Base-by-base conservation (phyloP, 352 stramenopile species). In the Phytophthora hibernalis region DNA sequence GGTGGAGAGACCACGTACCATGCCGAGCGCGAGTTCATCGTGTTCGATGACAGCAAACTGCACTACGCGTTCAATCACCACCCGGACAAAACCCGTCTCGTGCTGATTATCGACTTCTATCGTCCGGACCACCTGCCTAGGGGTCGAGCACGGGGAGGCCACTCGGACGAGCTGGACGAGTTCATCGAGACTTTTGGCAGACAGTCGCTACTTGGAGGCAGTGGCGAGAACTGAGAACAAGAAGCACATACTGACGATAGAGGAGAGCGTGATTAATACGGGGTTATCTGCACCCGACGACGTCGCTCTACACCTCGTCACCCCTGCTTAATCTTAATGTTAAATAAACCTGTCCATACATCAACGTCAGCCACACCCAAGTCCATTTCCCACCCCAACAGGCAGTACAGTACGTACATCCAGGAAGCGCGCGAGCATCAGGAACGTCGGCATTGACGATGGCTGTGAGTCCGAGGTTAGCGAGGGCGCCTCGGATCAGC, bases 381-480 rank as follows among this genome's bases (percentile, higher is more conserved):
- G 16, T n/a, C 7, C 33, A 40, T 35, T 43, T 18, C 38, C 21
- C 24, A 21, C 38, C 20, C 40, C 48, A 21, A 33, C 30, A 15
- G 31, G 10, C 56, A 42, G 6, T 33, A 90, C 56, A 42, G 6
- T 33, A 90, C 85, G 65, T 87, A 95, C 96, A 98, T 76, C 89
- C 93, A 52, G 96, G 92, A 63, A 98, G 76, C 10, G 74, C 91
- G 61, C 88, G 91, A 61, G 95, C 81, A 74, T 99, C 91, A 55
- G 92, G 92, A 62, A 97, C 78, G 79, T 99, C 96, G 1, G 96
- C 96, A 70, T 96, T 98, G 37, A 99, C 97, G 45, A 98, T 97
- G 37, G 92, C 91, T 8, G 83, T 91, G 74, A 99, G 93, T 50
- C 96, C 96, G 50, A 99, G 80, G 72, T 98, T 98, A 9, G 95